phyloP scores from a whole-genome alignment of 2,329 filamentous ascomycete genomes.

The Neurospora sp. region DNA sequence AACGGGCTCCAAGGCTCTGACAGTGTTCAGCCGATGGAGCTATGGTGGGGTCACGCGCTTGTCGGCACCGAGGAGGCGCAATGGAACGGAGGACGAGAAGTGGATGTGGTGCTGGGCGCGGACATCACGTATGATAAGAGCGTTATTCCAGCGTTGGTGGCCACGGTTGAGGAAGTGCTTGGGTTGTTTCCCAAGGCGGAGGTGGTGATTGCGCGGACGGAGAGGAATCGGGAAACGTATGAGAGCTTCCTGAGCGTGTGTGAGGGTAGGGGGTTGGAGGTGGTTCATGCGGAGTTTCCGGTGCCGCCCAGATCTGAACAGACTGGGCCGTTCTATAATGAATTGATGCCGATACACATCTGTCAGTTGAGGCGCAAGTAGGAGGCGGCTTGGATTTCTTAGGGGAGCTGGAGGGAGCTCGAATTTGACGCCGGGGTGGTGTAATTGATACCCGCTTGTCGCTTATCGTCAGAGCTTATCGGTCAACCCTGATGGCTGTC shows the following conservation, averaged over 20 bases:
- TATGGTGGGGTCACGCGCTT: slow-evolving; percentile 55
- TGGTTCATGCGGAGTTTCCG: slow-evolving; percentile 33
- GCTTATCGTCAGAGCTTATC: neutral
- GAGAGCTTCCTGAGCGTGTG: slow-evolving; percentile 52
- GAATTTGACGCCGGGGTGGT: neutral
- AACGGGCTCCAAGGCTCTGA: slow-evolving; percentile 49
- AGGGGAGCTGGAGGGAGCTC: neutral
- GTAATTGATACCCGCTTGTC: neutral
- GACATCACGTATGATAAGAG: slow-evolving; percentile 68
- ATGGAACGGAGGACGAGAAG: slow-evolving; percentile 35
- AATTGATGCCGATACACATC: slow-evolving; percentile 49
- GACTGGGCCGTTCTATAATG: slow-evolving; percentile 54
- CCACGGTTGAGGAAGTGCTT: slow-evolving; percentile 54
- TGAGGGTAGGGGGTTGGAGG: slow-evolving; percentile 32
- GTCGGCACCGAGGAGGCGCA: slow-evolving; percentile 45
- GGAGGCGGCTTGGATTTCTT: neutral
- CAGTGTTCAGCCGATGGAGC: slow-evolving; percentile 38
- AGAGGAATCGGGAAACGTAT: slow-evolving; percentile 62
- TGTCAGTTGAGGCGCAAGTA: slow-evolving; percentile 21
- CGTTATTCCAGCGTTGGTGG: slow-evolving; percentile 52
- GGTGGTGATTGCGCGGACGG: slow-evolving; percentile 59
- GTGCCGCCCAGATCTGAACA: slow-evolving; percentile 33
- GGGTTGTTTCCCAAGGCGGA: slow-evolving; percentile 42
- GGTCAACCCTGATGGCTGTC: neutral
- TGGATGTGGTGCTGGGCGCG: slow-evolving; percentile 62